Evolutionary conservation across 202 grass and related monocot genomes (phyloP), one percentile per base, ranked within the genome.

Genomic region (Schoenoplectus triqueter): DNA sequence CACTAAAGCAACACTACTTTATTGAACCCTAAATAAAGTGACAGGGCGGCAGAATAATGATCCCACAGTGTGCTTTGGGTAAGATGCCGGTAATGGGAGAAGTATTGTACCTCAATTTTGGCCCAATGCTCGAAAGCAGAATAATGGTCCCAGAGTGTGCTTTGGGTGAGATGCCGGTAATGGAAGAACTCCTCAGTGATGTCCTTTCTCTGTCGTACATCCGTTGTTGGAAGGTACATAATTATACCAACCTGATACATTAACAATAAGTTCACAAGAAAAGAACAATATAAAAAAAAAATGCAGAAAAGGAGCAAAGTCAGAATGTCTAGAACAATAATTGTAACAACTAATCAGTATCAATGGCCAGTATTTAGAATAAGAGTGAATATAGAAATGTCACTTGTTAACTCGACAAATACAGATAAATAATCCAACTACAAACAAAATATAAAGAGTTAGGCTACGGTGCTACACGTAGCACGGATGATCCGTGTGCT

Each of bases 101-200:
- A 19, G 67, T 54, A 73, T 44, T 19, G 52, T 77, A 98, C 95
- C 95, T 98, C 92, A 86, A 98, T 92, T 90, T 98, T 98, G 20
- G 92, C 95, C 95, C 92, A 98, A 74, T 98, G 95, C 55, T 97
- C 94, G 47, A 86, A 92, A 59, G 94, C 94, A 77, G 87, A 97
- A 89, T 92, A 97, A 85, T 80, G 81, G 88, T 86, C 82, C 91
- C 91, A 97, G 3, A 97, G 64, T 83, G 82, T 90, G 44, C 73
- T 85, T 88, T 97, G 94, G 0, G 73, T 61, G 39, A 92, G 8
- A 84, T 79, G 84, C 83, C 89, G 89, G 85, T 97, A 97, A 75
- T 51, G 86, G 57, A 98, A 95, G 81, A 98, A 98, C 62, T 93
- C 89, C 66, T 98, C 89, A 0, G 91, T 98, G 66, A 98, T 98